phyloP scores from a whole-genome alignment of 1,139 yeast genomes.

The Sugiyamaella pinicola region DNA sequence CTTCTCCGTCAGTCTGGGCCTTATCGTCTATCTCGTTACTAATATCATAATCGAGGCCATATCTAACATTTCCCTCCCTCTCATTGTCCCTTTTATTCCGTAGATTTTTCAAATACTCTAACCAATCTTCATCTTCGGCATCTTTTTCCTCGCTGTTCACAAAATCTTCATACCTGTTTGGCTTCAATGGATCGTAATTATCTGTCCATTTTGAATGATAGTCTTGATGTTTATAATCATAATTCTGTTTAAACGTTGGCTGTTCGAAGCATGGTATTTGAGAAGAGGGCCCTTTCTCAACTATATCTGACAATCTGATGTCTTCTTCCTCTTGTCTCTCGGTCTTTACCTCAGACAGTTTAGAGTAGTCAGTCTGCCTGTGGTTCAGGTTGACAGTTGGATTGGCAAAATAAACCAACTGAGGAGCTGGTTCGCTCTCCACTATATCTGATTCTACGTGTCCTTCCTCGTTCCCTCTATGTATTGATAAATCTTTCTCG shows the following conservation, averaged over 20 bases:
- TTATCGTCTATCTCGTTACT: slow-evolving; percentile 27
- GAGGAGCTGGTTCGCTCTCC: neutral
- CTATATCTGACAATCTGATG: neutral
- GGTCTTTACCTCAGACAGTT: neutral
- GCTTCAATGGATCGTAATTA: slow-evolving; percentile 27
- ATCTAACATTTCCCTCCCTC: neutral
- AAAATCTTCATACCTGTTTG: slow-evolving; percentile 25
- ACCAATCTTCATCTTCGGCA: slow-evolving; percentile 28
- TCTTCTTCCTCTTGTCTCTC: neutral
- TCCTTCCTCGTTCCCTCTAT: no score
- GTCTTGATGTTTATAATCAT: neutral
- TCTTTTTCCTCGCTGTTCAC: slow-evolving; percentile 23
- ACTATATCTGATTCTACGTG: neutral
- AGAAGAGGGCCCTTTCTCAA: neutral
- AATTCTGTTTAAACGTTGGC: slow-evolving; percentile 3
- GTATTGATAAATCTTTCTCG: neutral
- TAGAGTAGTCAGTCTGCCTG: neutral
- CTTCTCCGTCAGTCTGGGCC: slow-evolving; percentile 17
- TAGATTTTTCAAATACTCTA: slow-evolving; percentile 31
- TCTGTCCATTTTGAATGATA: slow-evolving; percentile 24
- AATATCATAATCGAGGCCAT: slow-evolving; percentile 17
- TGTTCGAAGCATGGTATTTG: neutral
- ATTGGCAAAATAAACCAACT: neutral
- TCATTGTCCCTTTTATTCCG: slow-evolving; percentile 23
- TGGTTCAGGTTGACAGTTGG: neutral